These are phyloP conservation scores for Paramecium sonneborni DNA, from an alignment of 73 alveolate species.

Conservation along the genomic window DNA sequence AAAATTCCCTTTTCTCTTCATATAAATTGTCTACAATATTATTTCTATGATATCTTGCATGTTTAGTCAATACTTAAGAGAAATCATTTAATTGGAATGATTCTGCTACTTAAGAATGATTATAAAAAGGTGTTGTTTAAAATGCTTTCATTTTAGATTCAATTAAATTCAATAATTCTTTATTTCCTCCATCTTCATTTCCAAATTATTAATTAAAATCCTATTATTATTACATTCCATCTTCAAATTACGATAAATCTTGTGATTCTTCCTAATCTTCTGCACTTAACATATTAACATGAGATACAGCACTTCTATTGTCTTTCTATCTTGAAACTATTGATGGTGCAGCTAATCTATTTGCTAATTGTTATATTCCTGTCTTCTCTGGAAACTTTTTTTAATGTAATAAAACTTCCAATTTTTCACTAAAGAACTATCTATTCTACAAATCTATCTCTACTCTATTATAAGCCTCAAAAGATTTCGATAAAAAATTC, in stretches of 20 bases:
- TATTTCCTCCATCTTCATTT: not conserved
- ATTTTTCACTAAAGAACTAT: constrained; percentile 3
- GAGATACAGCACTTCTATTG: constrained; percentile 13
- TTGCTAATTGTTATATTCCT: not conserved
- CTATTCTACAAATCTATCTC: not conserved
- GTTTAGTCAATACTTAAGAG: not conserved
- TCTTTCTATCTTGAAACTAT: constrained; percentile 16
- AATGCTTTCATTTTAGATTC: constrained; percentile 23
- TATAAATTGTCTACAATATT: not conserved
- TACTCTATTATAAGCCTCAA: constrained; percentile 13
- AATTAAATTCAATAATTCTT: not conserved
- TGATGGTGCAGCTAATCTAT: constrained; percentile 34
- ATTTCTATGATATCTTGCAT: constrained; percentile 37
- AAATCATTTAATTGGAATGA: not conserved
- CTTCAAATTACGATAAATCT: not conserved
- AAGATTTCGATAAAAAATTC: not conserved
- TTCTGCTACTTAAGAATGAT: constrained; percentile 33
- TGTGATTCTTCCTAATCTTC: not conserved
- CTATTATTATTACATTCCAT: not conserved
- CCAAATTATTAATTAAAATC: not conserved
- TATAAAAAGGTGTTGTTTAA: not conserved
- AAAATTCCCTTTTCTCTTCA: not conserved
- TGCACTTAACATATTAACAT: not conserved
- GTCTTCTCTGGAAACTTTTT: not conserved
- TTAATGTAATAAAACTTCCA: constrained; percentile 13